Percentiles rank a stretch among this genome's conserved stretches.
Conservation (phyloP, 1,139 yeast genomes). For the Casaregolazyma lundiana region DNA sequence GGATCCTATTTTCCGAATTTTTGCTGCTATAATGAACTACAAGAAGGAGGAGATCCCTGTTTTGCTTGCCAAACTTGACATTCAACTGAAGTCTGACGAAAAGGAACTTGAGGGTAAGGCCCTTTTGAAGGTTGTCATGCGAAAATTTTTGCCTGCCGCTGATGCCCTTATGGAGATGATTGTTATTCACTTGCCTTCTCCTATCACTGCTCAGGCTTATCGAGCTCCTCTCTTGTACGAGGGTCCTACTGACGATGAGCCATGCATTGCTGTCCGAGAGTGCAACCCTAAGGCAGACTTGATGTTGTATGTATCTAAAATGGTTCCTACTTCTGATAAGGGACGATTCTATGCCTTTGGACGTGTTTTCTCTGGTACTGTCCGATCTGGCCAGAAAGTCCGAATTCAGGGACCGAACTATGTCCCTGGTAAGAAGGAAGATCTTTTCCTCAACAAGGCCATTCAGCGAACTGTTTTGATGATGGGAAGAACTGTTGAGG, state of each 20-base stretch:
- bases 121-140: slow-evolving; percentile 96
- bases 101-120: slow-evolving; percentile 98
- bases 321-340: slow-evolving; percentile 99
- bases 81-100: slow-evolving; percentile 86
- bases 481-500: slow-evolving; percentile 99
- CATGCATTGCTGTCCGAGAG: slow-evolving; percentile 89
- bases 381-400: slow-evolving; percentile 97
- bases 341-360: slow-evolving; percentile 99
- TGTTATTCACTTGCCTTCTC: slow-evolving; percentile 97
- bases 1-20: slow-evolving; percentile 98
- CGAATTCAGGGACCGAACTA: slow-evolving; percentile 99
- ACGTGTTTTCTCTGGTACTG: slow-evolving; percentile 99
- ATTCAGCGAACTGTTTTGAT: slow-evolving; percentile 98
- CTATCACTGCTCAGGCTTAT: slow-evolving; percentile 98
- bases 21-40: slow-evolving; percentile 93
- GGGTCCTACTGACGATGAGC: slow-evolving; percentile 96
- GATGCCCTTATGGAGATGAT: slow-evolving; percentile 99
- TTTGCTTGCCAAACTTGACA: slow-evolving; percentile 89
- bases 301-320: slow-evolving; percentile 99
- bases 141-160: slow-evolving; percentile 99
- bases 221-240: slow-evolving; percentile 99
- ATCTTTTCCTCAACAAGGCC: slow-evolving; percentile 90
- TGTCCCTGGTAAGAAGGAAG: slow-evolving; percentile 97
- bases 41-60: slow-evolving; percentile 93
- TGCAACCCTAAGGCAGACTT: slow-evolving; percentile 99